Evolutionary conservation across 75 land plant species (phyloP).

Genomic region (Sequoiadendron giganteum): DNA sequence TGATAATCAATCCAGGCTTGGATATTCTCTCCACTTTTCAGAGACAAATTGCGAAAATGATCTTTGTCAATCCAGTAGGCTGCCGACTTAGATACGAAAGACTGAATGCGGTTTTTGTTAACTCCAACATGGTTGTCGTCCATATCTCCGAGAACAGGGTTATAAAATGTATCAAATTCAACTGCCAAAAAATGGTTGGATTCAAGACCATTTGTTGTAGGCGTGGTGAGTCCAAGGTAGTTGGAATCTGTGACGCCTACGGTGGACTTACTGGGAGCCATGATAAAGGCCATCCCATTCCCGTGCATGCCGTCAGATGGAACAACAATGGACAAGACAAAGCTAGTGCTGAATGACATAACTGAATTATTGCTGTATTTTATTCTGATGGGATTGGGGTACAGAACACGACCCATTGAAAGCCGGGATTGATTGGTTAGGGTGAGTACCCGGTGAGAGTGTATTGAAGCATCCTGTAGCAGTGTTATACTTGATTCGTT

Average conservation of each 20-base stretch:
- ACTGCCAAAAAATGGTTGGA: slow-evolving; percentile 12
- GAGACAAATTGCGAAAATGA: neutral
- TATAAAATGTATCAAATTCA: slow-evolving; percentile 6
- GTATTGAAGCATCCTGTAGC: neutral
- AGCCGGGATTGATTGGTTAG: neutral
- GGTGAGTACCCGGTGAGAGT: neutral
- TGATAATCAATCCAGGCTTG: too few relatives aligned
- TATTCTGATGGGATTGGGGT: neutral
- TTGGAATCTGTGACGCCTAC: neutral
- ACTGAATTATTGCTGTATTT: neutral
- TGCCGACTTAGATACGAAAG: slow-evolving; percentile 23
- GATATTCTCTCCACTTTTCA: slow-evolving; percentile 15
- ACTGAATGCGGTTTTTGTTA: slow-evolving; percentile 32
- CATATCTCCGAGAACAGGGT: slow-evolving; percentile 3
- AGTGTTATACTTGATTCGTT: neutral
- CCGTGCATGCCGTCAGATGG: neutral
- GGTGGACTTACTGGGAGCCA: slow-evolving; percentile 5
- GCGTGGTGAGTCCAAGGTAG: slow-evolving; percentile 14
- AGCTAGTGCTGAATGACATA: slow-evolving; percentile 3
- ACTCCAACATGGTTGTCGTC: slow-evolving; percentile 22
- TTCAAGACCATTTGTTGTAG: neutral
- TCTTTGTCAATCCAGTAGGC: slow-evolving; percentile 8
- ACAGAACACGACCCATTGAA: neutral
- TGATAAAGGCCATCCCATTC: slow-evolving; percentile 16
- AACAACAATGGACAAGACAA: slow-evolving; percentile 22